Base-by-base conservation (phyloP, 2,329 filamentous ascomycete genomes). In the Fusarium concolor region DNA sequence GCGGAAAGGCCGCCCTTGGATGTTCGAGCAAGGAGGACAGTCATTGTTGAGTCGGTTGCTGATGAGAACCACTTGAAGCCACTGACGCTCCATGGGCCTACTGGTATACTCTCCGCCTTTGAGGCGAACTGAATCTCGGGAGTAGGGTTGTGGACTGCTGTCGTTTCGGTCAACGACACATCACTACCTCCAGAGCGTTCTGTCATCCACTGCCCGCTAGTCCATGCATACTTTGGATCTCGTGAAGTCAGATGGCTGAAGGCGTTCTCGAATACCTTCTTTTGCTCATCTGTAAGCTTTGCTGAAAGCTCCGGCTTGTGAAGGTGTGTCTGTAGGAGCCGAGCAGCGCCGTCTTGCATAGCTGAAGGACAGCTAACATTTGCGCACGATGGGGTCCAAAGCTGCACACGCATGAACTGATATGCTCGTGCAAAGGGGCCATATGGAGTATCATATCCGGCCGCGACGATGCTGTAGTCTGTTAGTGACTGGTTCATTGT, bases 121-220 rank as follows among this genome's bases (percentile, higher is more conserved):
- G 65, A 73, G 8, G 71, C 69, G 3, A 66, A n/a, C 3, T 18
- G 24, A 4, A 10, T 24, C 1, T 58, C 46, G 1, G 33, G 14
- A 1, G 9, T 33, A 10, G 74, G 71, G 14, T 70, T 44, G 1
- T 73, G 71, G 26, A 58, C 76, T 5, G 89, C 89, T 6, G 86
- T 77, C 0, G 90, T 92, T 76, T 93, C 90, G 0, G 88, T 91
- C 37, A 85, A 83, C 5, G 87, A 87, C 2, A 92, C 89, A 71
- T 93, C 90, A 65, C 88, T 91, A 0, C 90, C 90, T 3, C 90
- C 90, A 0, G 84, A 83, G 4, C 90, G 83, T 70, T 92, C 90
- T 0, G 90, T 93, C 90, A 93, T 92, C 90, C 91, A 93, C 75
- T 93, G 90, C 0, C 90, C 90, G 39, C 86, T 90, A 1, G 90